Evolutionary conservation across 2,329 filamentous ascomycete genomes (phyloP).

Genomic region (Hypocrella siamensis): DNA sequence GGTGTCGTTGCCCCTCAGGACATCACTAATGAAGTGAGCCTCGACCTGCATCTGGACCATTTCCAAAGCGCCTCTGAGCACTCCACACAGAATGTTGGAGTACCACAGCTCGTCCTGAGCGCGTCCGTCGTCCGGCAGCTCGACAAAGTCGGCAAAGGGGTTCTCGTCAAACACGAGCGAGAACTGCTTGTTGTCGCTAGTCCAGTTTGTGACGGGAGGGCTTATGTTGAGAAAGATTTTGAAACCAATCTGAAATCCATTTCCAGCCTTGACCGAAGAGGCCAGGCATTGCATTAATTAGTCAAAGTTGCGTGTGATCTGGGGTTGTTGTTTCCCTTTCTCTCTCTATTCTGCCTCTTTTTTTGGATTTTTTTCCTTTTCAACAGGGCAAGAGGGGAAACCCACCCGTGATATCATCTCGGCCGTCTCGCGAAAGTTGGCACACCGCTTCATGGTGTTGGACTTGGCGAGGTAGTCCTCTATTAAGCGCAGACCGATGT

Average conservation of each 20-base stretch:
- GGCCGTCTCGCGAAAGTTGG: conserved; percentile 88
- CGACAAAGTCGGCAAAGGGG: conserved; percentile 90
- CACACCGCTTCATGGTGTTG: conserved; percentile 73
- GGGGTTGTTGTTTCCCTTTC: too few species aligned
- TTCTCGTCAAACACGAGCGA: conserved; percentile 95
- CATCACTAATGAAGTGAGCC: conserved; percentile 87
- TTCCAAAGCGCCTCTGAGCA: conserved; percentile 78
- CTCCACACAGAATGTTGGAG: conserved; percentile 90
- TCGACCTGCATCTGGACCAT: conserved; percentile 99
- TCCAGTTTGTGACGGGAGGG: conserved; percentile 88
- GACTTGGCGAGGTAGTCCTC: conserved; percentile 97
- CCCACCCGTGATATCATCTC: conserved; percentile 86
- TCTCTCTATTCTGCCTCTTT: too few species aligned
- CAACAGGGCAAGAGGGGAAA: too few species aligned
- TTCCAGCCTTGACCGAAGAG: too few species aligned
- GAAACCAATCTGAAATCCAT: conserved; percentile 98
- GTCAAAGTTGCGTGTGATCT: too few species aligned
- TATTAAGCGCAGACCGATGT: conserved; percentile 88
- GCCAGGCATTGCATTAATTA: too few species aligned
- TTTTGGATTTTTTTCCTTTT: too few species aligned
- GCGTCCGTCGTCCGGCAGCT: conserved; percentile 86
- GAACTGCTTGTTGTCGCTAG: conserved; percentile 89
- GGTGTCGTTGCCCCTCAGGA: conserved; percentile 82
- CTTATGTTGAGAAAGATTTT: conserved; percentile 98
- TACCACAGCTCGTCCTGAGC: conserved; percentile 98